Base-by-base conservation (phyloP, 2,329 filamentous ascomycete species). In the Trichoderma sp. region DNA sequence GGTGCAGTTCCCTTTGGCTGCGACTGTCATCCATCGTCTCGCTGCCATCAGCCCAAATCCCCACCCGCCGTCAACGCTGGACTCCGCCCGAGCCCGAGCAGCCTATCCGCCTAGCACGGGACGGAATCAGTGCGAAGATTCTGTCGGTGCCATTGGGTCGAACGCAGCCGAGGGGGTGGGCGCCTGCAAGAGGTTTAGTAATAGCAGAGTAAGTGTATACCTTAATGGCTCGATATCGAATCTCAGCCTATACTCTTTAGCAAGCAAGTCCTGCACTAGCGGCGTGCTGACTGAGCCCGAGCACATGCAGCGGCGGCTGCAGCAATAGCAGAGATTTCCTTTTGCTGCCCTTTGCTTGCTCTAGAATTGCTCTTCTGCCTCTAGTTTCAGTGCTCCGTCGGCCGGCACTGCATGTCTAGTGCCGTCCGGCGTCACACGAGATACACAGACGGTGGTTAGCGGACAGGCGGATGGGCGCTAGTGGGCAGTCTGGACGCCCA, bases 81-180 rank as follows among this genome's bases (percentile, higher is more conserved):
- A 59, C 64, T 67, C 64, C 64, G 64, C 64, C 64, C 55, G 55
- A 59, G n/a, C 55, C 64, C 64, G 64, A 67, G n/a, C 55, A 67
- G 55, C 55, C 64, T 67, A 67, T 67, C 64, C 64, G 64, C 64
- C 55, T 49, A 31, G 64, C 55, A 67, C 64, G 55, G 40, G 10
- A 35, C 55, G 40, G 64, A 59, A 59, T 59, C 58, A 29, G 33
- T 31, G 40, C 40, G 40, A 43, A 43, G 40, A 43, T 43, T 43
- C 40, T 43, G 29, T 13, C 11, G 3, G 52, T n/a, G 63, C 11
- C 62, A 57, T 47, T 66, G 63, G 63, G 62, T 57, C 35, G 57
- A 27, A 3, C 37, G 64, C 55, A 40, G 64, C 40, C 37, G 64
- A 49, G 55, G 31, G 40, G 40, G 53, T 40, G 61, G 31, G 35